Percentiles rank a stretch among this genome's conserved stretches.
Conservation (phyloP, 306 rosid species). For the Medicago ruthenica region DNA sequence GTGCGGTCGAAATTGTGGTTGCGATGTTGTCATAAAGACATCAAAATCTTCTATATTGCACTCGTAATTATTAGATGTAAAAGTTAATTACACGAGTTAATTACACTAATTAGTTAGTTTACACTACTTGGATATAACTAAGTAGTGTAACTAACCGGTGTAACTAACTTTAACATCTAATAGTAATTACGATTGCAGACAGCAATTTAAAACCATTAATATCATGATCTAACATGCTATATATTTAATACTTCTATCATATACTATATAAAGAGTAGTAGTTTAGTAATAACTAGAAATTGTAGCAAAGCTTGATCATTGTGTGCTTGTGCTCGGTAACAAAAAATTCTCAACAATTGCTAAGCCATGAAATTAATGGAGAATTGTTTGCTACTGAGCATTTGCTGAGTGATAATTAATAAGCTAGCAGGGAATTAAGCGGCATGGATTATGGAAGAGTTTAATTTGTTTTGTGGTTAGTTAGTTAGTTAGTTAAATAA, state of each 20-base stretch:
- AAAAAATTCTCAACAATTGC: slow-evolving; percentile 63
- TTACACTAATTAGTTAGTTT: no score
- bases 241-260: not conserved
- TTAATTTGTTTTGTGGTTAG: slow-evolving; percentile 23
- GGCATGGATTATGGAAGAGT: slow-evolving; percentile 20
- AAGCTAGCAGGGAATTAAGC: not conserved
- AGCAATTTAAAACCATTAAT: not conserved
- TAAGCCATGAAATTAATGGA: slow-evolving; percentile 26
- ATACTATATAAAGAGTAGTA: not conserved
- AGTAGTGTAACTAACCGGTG: no score
- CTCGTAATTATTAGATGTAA: no score
- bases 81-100: no score
- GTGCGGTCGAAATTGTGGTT: not conserved
- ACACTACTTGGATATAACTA: no score
- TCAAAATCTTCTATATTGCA: not conserved
- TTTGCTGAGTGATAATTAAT: slow-evolving; percentile 47
- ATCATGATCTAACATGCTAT: slow-evolving; percentile 13
- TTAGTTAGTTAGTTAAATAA: slow-evolving; percentile 46
- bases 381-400: slow-evolving; percentile 81
- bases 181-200: not conserved
- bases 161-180: no score
- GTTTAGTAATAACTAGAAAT: not conserved
- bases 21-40: not conserved
- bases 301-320: not conserved
- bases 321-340: slow-evolving; percentile 67